Evolutionary conservation across 495 filamentous ascomycete genomes (phyloP), one percentile per base, ranked within the genome.

Genomic region (Xylaria grammica): DNA sequence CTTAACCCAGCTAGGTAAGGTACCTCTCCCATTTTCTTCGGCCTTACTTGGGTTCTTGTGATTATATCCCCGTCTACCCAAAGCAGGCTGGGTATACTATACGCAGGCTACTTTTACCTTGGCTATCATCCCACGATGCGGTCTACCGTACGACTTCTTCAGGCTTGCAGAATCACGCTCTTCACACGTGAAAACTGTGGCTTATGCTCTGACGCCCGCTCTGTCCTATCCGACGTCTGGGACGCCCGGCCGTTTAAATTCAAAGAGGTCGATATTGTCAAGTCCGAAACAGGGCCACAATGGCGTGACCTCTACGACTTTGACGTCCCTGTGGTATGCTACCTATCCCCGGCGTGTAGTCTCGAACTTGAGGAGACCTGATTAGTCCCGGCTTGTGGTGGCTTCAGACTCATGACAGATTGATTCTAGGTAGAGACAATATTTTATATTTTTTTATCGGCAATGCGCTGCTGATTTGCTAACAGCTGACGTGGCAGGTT

Each of bases 231-330:
- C 1, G 79, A 88, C 32, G 85, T 94, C 7, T 87, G 88, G 78
- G 87, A 90, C 60, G 80, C 80, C 15, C 80, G 86, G 40, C 86
- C 85, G 0, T 94, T 96, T 74, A 86, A 83, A 42, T 96, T 91
- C 74, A 75, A 82, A n/a, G 91, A 96, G 73, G 80, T 91, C 48
- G 87, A 97, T 73, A 90, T 97, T 20, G 88, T 93, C 85, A 79
- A 81, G 32, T 79, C 84, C 0, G 85, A 80, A 42, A 82, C 85
- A 40, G 84, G 88, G 66, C 63, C 75, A 29, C 51, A 29, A 3
- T 97, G 93, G 93, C 90, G 86, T 69, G 84, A 89, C 72, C 74
- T 91, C 15, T 97, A 97, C 71, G 93, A 96, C 26, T 94, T 96
- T 72, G 93, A 97, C 71, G 90, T 92, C 0, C 93, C 93, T 2